Evolutionary conservation across 805 yeast species (phyloP).

Genomic region (Suhomyces tanzawaensis): DNA sequence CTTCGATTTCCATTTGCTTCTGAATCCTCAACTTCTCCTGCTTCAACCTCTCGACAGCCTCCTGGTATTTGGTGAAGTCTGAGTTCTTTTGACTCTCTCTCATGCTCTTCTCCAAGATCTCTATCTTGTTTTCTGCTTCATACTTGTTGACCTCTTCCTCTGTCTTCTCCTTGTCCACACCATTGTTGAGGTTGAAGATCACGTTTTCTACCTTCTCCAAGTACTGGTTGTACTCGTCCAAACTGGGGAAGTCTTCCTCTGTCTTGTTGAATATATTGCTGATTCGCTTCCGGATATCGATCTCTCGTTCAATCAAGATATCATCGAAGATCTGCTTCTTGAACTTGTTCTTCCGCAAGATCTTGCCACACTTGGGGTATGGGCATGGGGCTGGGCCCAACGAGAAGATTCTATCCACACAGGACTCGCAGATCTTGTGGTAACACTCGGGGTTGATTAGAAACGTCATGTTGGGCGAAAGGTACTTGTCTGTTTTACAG

Average conservation of each 20-base stretch:
- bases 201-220: conserved; percentile 81
- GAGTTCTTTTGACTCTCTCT: conserved; percentile 58
- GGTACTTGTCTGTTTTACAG: conserved; percentile 91
- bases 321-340: conserved; percentile 93
- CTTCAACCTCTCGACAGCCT: conserved; percentile 44
- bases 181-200: conserved; percentile 71
- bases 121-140: conserved; percentile 70
- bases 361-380: conserved; percentile 84
- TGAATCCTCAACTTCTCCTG: conserved; percentile 72
- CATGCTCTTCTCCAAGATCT: conserved; percentile 73
- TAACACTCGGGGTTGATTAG: conserved; percentile 96
- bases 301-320: conserved; percentile 83
- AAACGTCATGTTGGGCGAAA: conserved; percentile 90
- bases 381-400: conserved; percentile 98
- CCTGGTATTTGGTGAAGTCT: conserved; percentile 69
- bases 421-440: conserved; percentile 94
- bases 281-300: conserved; percentile 83
- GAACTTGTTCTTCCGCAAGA: conserved; percentile 81
- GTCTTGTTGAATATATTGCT: conserved; percentile 76
- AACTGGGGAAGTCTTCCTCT: conserved; percentile 62
- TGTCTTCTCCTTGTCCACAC: conserved; percentile 65
- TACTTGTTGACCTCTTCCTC: conserved; percentile 65
- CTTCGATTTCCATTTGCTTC: conserved; percentile 51
- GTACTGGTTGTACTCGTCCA: conserved; percentile 68
- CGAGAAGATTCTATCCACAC: conserved; percentile 92